These are phyloP conservation scores for Paecilomyces niveus DNA, from an alignment of 2,329 filamentous ascomycete genomes.

Conservation along the genomic window DNA sequence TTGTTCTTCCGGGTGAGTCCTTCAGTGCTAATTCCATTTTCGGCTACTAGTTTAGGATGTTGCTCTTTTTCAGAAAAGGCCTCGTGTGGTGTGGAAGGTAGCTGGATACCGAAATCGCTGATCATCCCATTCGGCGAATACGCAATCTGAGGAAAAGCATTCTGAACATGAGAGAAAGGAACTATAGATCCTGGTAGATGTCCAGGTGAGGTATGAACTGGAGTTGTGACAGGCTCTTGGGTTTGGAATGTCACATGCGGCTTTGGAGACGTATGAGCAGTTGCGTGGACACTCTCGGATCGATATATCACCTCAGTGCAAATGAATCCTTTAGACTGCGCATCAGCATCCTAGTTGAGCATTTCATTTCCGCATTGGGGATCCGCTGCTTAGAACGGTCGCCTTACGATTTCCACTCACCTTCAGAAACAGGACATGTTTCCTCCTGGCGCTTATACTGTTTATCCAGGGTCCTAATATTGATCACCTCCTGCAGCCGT, in stretches of 20 bases:
- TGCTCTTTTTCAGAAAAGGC: neutral
- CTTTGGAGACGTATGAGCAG: constrained; percentile 2
- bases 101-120: constrained; percentile 21
- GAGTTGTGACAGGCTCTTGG: neutral
- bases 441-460: neutral
- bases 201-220: constrained; percentile 2
- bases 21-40: neutral
- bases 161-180: constrained; percentile 25
- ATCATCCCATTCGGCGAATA: constrained; percentile 13
- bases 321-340: constrained; percentile 2
- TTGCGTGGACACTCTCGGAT: constrained; percentile 9
- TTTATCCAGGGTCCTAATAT: neutral
- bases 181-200: constrained; percentile 15
- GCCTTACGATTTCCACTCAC: neutral
- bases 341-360: neutral
- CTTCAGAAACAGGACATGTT: neutral
- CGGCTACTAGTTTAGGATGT: neutral
- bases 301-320: constrained; percentile 13
- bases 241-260: neutral
- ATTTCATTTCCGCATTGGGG: neutral
- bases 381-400: neutral
- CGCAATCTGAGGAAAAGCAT: constrained; percentile 8
- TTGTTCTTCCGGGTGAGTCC: neutral
- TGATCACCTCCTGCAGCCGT: constrained; percentile 6
- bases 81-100: constrained; percentile 17